Conservation (phyloP, 2,329 filamentous ascomycete genomes). For the Exophiala sp. region DNA sequence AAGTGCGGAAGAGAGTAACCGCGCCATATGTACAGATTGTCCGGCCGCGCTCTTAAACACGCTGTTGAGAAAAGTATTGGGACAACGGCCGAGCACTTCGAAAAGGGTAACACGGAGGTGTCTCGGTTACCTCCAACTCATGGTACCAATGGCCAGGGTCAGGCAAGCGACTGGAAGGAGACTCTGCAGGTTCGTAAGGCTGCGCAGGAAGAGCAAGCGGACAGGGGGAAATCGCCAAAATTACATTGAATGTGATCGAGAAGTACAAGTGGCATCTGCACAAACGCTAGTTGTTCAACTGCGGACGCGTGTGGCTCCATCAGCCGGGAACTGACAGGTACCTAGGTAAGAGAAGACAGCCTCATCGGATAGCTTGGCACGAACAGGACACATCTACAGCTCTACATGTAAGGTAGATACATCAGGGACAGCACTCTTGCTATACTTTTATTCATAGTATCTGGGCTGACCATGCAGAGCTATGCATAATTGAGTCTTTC, state of each 20-base stretch:
- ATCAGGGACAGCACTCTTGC: neutral
- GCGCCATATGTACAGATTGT: conserved; percentile 6
- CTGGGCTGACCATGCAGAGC: neutral
- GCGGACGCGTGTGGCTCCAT: neutral
- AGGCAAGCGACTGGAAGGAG: neutral
- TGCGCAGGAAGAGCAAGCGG: neutral
- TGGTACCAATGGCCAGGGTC: neutral
- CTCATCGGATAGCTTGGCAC: neutral
- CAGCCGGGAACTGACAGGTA: neutral
- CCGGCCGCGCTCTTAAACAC: neutral
- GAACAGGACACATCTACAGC: neutral
- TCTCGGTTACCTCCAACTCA: neutral
- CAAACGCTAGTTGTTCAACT: neutral
- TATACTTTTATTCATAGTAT: neutral
- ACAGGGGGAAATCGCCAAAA: no score
- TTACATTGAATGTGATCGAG: neutral
- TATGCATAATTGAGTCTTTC: neutral
- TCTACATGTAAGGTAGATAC: no score
- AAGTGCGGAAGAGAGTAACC: conserved; percentile 8
- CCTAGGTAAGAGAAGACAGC: neutral
- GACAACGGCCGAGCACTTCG: neutral
- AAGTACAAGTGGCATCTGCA: neutral
- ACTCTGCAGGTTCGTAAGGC: neutral
- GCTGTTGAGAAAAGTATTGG: neutral
- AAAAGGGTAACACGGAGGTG: neutral